Evolutionary conservation across 306 rosid species (phyloP).

Genomic region (Acacia confusa): DNA sequence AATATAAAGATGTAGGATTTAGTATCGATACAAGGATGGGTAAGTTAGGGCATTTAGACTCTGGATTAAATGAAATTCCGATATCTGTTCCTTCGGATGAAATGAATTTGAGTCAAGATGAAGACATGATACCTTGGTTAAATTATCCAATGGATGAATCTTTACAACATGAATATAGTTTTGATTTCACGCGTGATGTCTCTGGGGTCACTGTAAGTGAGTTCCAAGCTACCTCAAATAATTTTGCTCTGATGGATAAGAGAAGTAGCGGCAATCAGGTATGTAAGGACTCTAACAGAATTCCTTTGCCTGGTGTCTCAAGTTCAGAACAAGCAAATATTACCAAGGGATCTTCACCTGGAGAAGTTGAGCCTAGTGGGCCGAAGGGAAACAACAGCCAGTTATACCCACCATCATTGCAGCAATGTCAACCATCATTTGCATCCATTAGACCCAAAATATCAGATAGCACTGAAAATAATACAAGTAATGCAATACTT

Average conservation of each 20-base stretch:
- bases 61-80: slow-evolving; percentile 61
- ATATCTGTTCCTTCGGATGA: slow-evolving; percentile 66
- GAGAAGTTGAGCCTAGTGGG: slow-evolving; percentile 44
- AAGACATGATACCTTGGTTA: slow-evolving; percentile 80
- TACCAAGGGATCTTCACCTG: slow-evolving; percentile 51
- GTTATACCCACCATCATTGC: slow-evolving; percentile 46
- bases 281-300: slow-evolving; percentile 48
- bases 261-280: slow-evolving; percentile 49
- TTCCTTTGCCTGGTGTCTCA: slow-evolving; percentile 39
- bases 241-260: slow-evolving; percentile 48
- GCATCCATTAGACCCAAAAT: slow-evolving; percentile 52
- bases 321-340: slow-evolving; percentile 49
- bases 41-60: slow-evolving; percentile 52
- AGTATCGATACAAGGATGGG: slow-evolving; percentile 50
- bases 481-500: slow-evolving; percentile 38
- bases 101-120: slow-evolving; percentile 63
- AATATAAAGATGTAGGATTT: slow-evolving; percentile 63
- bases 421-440: slow-evolving; percentile 56
- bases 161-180: slow-evolving; percentile 62
- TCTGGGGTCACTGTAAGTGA: slow-evolving; percentile 56
- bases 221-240: slow-evolving; percentile 37
- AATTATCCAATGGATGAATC: slow-evolving; percentile 73
- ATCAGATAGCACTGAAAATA: slow-evolving; percentile 45
- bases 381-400: slow-evolving; percentile 46
- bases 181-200: slow-evolving; percentile 70